Evolutionary conservation across 495 filamentous ascomycete genomes (phyloP).

Genomic region (Chaetomium tenue): DNA sequence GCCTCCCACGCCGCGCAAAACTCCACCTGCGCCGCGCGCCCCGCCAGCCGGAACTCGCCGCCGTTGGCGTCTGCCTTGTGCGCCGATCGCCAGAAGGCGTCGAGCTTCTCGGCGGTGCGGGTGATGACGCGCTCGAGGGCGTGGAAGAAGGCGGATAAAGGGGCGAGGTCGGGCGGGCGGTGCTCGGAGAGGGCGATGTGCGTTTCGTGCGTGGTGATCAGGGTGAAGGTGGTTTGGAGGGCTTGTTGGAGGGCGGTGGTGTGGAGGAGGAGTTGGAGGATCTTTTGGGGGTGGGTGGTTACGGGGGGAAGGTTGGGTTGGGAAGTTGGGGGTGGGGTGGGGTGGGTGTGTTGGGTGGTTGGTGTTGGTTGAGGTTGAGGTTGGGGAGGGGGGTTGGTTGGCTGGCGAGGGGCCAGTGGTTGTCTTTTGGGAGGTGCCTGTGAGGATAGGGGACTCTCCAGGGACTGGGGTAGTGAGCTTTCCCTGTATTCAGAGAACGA

Average conservation of each 20-base stretch:
- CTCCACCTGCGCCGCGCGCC: not conserved
- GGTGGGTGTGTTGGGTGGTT: not conserved
- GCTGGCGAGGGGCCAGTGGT: too few relatives aligned
- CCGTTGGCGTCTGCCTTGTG: not conserved
- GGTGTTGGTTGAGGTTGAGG: not conserved
- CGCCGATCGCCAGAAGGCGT: not conserved
- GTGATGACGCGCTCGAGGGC: not conserved
- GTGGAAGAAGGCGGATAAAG: not conserved
- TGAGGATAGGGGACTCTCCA: too few relatives aligned
- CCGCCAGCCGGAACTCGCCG: not conserved
- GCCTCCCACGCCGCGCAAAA: slow-evolving; percentile 7
- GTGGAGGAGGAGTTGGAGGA: not conserved
- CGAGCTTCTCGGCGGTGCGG: not conserved
- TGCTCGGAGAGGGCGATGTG: not conserved
- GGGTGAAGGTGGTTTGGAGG: not conserved
- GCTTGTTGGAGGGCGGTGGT: not conserved
- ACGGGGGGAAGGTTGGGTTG: not conserved
- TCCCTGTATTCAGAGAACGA: too few relatives aligned
- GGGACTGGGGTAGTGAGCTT: too few relatives aligned
- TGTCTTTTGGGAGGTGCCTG: too few relatives aligned
- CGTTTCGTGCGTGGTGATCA: not conserved
- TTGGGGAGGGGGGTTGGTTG: too few relatives aligned
- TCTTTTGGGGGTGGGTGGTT: not conserved
- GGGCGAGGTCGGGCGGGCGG: not conserved
- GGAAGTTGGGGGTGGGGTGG: too few relatives aligned